Evolutionary conservation across 352 stramenopile genomes (phyloP).

Genomic region (Phytophthora pseudosyringae): DNA sequence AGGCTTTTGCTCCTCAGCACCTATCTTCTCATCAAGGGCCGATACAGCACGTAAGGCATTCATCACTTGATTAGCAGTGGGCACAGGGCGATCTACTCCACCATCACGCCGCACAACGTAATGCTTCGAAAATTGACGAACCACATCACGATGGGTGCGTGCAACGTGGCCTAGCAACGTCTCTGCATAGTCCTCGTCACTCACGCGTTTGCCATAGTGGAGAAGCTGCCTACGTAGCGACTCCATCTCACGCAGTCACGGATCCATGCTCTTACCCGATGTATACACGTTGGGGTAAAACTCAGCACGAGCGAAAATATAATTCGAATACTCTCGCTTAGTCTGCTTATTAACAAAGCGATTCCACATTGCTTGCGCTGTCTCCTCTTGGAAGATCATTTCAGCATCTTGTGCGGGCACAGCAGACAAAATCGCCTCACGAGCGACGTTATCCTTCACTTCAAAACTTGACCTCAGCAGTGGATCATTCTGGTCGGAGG

Average conservation of each 20-base stretch:
- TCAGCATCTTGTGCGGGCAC: constrained; percentile 6
- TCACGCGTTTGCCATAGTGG: constrained; percentile 10
- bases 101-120: constrained; percentile 17
- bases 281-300: too few relatives aligned
- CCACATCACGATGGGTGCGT: constrained; percentile 14
- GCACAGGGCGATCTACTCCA: neutral
- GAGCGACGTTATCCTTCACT: constrained; percentile 4
- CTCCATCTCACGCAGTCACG: constrained; percentile 14
- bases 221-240: constrained; percentile 6
- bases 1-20: constrained; percentile 6
- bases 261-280: constrained; percentile 13
- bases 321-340: too few relatives aligned
- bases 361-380: too few relatives aligned
- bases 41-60: constrained; percentile 10
- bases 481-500: constrained; percentile 4
- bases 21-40: constrained; percentile 12
- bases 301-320: too few relatives aligned
- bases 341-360: too few relatives aligned
- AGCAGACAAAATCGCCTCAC: constrained; percentile 12
- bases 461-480: neutral
- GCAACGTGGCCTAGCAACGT: constrained; percentile 7
- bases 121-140: constrained; percentile 16
- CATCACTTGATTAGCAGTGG: constrained; percentile 13
- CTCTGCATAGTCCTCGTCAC: constrained; percentile 15
- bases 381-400: constrained; percentile 19